Evolutionary conservation across 2,329 filamentous ascomycete genomes (phyloP).

Genomic region (Aspergillus tubingensis): DNA sequence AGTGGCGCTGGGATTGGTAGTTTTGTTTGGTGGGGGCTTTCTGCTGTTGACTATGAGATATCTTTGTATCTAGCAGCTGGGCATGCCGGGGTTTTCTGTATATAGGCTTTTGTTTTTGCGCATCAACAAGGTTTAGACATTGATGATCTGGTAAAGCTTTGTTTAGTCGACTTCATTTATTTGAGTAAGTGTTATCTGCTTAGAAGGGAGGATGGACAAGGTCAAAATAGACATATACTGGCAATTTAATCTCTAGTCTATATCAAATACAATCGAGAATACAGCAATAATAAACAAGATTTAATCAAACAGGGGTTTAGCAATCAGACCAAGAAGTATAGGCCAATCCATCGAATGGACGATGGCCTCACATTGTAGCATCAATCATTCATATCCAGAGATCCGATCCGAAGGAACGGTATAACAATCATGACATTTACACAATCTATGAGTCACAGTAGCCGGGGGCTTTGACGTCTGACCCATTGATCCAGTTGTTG

Average conservation of each 20-base stretch:
- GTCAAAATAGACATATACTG: not conserved
- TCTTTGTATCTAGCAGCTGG: slow-evolving; percentile 1
- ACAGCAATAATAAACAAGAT: not conserved
- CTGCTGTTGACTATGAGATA: not conserved
- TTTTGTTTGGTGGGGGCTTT: not conserved
- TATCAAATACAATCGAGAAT: not conserved
- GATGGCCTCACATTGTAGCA: slow-evolving; percentile 8
- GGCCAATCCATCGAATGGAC: not conserved
- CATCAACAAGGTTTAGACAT: not conserved
- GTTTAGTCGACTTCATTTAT: not conserved
- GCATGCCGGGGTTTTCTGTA: slow-evolving; percentile 9
- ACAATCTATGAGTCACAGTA: slow-evolving; percentile 59
- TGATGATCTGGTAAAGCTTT: not conserved
- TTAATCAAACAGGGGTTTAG: not conserved
- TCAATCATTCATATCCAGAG: slow-evolving; percentile 15
- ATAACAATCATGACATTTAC: slow-evolving; percentile 6
- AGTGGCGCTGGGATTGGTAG: not conserved
- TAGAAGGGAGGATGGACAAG: not conserved
- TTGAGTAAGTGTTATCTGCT: not conserved
- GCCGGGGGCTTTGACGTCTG: slow-evolving; percentile 55
- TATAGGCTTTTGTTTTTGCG: not conserved
- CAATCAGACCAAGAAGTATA: slow-evolving; percentile 1
- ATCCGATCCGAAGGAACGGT: not conserved
- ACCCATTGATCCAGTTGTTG: slow-evolving; percentile 75
- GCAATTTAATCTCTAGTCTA: slow-evolving; percentile 10